Evolutionary conservation across 177 flowering plant species (phyloP), one percentile per base, ranked within the genome.

Genomic region (Telopea speciosissima): DNA sequence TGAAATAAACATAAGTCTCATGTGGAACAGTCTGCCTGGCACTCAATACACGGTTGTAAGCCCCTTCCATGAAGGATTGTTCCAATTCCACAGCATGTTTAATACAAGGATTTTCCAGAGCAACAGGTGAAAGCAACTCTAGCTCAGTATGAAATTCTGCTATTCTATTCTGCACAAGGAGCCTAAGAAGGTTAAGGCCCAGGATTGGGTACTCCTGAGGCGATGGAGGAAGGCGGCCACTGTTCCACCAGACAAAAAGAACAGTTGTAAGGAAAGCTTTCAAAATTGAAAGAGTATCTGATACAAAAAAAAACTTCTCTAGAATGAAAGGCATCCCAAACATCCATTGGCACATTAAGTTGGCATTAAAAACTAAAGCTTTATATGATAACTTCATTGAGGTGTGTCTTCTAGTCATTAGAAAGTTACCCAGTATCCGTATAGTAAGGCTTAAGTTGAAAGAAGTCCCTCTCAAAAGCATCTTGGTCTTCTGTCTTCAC

Each of bases 61-160:
- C 99, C 28, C 99, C 99, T 84, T 96, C 98, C 99, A 96, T 96
- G 84, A 96, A 95, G 22, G 98, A 96, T 74, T 96, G 98, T 80
- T 96, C 98, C 77, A 96, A 73, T 77, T 92, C 98, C 64, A 96
- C 93, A 1, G 98, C 99, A 81, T 95, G 96, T 80, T 84, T 91
- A 72, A 95, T 93, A 86, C 96, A 95, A 56, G 88, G 86, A 72
- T 95, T 86, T 75, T 90, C 94, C 77, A 95, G 70, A 68, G 97
- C 98, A 76, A 75, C 66, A 0, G 96, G 66, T 3, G 98, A 81
- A 54, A 95, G 91, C 76, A 95, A 79, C 72, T 95, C 98, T 82
- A 93, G 73, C 73, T 93, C 99, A 8, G 99, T 95, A 73, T 93
- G 98, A 80, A 95, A 95, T 68, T 95, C 99, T n/a, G 99, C 99